Evolutionary conservation across 441 rosid genomes (phyloP), one percentile per base, ranked within the genome.

Genomic region (Gossypium armourianum): DNA sequence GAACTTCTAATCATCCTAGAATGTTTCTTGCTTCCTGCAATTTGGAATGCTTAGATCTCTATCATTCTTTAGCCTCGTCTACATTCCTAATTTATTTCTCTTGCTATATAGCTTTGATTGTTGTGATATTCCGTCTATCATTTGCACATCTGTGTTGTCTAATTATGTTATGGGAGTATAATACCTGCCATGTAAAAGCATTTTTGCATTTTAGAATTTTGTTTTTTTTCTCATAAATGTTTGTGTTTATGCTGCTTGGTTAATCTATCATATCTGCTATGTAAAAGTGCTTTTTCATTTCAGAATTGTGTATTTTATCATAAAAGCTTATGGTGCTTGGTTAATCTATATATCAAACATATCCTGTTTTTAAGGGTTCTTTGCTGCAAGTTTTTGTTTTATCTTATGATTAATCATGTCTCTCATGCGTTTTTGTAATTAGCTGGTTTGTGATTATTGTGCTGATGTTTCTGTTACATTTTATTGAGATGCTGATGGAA

Each of bases 401-500:
- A 57, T 61, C 24, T 62, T 9, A 36, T 36, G 52, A 61, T 8
- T 2, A 32, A 16, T 36, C 52, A 62, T 19, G 53, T 12, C 7
- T 9, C 15, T 32, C 43, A 47, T 32, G 7, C 3, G 7, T 62
- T 17, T 9, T 40, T 62, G 7, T 55, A 19, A 20, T 36, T 8
- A 9, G 24, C 7, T 19, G 40, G 50, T 61, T 36, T 62, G 66
- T 32, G 52, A 13, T 62, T 36, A 62, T 16, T 62, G 13, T 9
- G 52, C 49, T 62, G 49, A 62, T 62, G 28, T 12, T 40, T 40
- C 28, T 40, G 68, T 62, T 62, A 40, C 53, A 62, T 62, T 62
- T 57, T 62, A 40, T 40, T 40, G 10, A 19, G 17, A 62, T 62
- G 28, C 61, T 52, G 1, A 13, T 36, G 63, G n/a, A 17, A 10